phyloP scores from a whole-genome alignment of 495 filamentous ascomycete genomes.

The Daldinia bambusicola region DNA sequence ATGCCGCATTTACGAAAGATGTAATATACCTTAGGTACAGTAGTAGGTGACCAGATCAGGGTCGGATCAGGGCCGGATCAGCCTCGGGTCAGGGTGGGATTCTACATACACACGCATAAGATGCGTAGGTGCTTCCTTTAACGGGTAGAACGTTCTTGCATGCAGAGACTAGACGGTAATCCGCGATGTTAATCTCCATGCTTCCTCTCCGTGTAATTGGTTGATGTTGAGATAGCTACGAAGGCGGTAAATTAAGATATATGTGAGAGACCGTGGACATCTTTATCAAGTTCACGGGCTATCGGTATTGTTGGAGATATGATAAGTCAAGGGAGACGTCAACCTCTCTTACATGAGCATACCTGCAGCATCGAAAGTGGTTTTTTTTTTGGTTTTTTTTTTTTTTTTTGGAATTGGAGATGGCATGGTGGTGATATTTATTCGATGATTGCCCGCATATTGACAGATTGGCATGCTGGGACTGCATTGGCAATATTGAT shows the following conservation, averaged over 20 bases:
- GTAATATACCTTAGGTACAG: too few species aligned
- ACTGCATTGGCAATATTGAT: too few species aligned
- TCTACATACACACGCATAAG: conserved; percentile 2
- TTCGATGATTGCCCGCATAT: too few species aligned
- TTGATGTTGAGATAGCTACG: neutral
- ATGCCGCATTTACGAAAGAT: conserved; percentile 17
- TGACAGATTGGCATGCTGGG: neutral
- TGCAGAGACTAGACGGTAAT: neutral
- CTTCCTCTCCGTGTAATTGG: neutral
- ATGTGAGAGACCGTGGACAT: neutral
- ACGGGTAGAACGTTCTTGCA: neutral
- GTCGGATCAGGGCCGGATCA: too few species aligned
- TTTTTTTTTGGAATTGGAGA: neutral
- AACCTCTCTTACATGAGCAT: neutral
- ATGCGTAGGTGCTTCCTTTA: neutral
- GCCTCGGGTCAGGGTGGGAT: conserved; percentile 8
- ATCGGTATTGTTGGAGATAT: neutral
- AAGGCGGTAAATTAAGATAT: neutral
- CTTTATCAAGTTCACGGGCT: neutral
- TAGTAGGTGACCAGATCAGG: conserved; percentile 14
- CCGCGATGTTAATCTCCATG: neutral
- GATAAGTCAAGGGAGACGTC: neutral
- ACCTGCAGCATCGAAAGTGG: neutral
- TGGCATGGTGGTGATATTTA: too few species aligned
- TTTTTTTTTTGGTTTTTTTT: too few species aligned